Evolutionary conservation across 2,329 filamentous ascomycete species (phyloP).

Genomic region (Aspergillus chevalieri): DNA sequence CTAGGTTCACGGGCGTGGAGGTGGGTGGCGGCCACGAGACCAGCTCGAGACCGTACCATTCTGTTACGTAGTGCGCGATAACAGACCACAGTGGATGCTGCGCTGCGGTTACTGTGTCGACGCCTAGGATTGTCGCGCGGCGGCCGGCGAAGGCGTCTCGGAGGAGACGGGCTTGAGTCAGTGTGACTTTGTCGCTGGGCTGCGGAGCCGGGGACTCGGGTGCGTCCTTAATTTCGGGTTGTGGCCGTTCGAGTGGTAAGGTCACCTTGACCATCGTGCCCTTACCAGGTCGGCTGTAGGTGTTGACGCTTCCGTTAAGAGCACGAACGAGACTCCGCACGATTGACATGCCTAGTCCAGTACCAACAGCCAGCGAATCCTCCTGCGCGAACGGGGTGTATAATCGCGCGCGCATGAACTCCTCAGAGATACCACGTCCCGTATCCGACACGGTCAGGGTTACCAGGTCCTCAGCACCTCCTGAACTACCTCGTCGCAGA

Average conservation of each 20-base stretch:
- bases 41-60: constrained; percentile 34
- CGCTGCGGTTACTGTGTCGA: constrained; percentile 13
- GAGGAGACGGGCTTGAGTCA: constrained; percentile 18
- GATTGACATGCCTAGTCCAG: constrained; percentile 56
- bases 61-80: constrained; percentile 26
- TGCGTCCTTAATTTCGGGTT: constrained; percentile 12
- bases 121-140: constrained; percentile 25
- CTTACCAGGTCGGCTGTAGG: constrained; percentile 48
- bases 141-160: constrained; percentile 19
- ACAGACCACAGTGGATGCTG: constrained; percentile 20
- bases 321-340: constrained; percentile 57
- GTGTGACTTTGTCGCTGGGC: constrained; percentile 12
- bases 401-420: constrained; percentile 55
- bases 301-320: constrained; percentile 54
- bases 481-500: constrained; percentile 18
- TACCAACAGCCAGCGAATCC: constrained; percentile 47
- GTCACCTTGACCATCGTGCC: constrained; percentile 52
- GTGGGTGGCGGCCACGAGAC: constrained; percentile 22
- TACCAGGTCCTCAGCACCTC: constrained; percentile 28
- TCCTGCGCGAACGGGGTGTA: constrained; percentile 58
- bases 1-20: constrained; percentile 23
- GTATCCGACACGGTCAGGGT: constrained; percentile 54
- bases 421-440: constrained; percentile 58
- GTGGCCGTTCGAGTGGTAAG: constrained; percentile 35
- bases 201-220: constrained; percentile 11